phyloP scores from a whole-genome alignment of 306 rosid genomes.

The Morella rubra region DNA sequence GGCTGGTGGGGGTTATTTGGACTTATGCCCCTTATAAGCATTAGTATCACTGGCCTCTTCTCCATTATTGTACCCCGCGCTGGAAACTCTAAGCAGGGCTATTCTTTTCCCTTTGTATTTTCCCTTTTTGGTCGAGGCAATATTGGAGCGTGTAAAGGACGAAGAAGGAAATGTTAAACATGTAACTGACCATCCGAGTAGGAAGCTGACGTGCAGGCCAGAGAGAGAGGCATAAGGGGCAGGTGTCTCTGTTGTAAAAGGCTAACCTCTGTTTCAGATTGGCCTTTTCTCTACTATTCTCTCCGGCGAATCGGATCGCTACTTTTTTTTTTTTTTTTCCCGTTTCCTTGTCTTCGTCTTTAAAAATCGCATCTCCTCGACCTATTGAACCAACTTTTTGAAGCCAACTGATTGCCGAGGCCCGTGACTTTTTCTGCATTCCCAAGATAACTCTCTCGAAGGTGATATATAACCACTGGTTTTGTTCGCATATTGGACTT shows the following conservation, averaged over 20 bases:
- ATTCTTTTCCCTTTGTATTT: background rate
- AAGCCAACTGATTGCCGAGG: background rate
- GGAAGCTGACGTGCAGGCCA: conserved; percentile 48
- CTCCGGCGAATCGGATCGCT: conserved; percentile 32
- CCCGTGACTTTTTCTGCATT: background rate
- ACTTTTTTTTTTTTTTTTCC: background rate
- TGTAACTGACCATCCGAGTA: conserved; percentile 27
- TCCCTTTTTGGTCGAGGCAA: background rate
- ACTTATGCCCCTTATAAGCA: no score
- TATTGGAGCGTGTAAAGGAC: background rate
- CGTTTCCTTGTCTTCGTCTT: background rate
- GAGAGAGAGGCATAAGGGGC: conserved; percentile 21
- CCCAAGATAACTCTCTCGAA: background rate
- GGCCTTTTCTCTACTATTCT: conserved; percentile 22
- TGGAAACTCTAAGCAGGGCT: background rate
- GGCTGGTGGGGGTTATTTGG: no score
- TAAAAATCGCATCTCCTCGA: background rate
- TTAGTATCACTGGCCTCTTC: no score
- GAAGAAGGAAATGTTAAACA: conserved; percentile 3
- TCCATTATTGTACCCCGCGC: no score
- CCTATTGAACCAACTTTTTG: background rate
- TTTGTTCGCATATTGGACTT: conserved; percentile 5
- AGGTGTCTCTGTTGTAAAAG: conserved; percentile 36
- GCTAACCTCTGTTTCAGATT: background rate
- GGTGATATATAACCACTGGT: conserved; percentile 15